These are phyloP conservation scores for Crepidotus variabilis DNA, from an alignment of 768 basidiomycete species.

Conservation along the genomic window DNA sequence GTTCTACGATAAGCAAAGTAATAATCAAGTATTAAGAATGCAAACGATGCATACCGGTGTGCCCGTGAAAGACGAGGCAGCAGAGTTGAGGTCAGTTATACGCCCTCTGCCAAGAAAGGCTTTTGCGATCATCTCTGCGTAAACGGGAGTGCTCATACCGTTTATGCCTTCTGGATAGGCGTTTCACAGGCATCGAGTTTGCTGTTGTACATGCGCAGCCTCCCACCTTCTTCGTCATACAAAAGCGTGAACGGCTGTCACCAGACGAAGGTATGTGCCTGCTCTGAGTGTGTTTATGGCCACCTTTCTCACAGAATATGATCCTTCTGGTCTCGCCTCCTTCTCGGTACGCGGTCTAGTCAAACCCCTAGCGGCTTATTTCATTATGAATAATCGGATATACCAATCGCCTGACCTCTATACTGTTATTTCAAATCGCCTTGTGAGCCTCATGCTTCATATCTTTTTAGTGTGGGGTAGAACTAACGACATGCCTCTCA, in stretches of 20 bases:
- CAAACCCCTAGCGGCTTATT: conserved; percentile 76
- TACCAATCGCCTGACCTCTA: conserved; percentile 88
- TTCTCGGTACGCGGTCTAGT: conserved; percentile 37
- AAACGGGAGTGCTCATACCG: conserved; percentile 6
- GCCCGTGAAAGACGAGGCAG: conserved; percentile 73
- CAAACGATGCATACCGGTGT: conserved; percentile 86
- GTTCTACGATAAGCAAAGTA: conserved; percentile 94
- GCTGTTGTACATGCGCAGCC: conserved; percentile 77
- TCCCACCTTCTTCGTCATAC: conserved; percentile 83
- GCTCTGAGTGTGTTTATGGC: background rate
- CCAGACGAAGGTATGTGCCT: conserved; percentile 70
- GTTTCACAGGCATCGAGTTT: conserved; percentile 86
- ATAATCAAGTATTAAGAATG: conserved; percentile 90
- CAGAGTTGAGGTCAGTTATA: conserved; percentile 73
- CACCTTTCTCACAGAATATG: conserved; percentile 6
- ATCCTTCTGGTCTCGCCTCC: conserved; percentile 5
- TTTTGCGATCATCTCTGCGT: background rate
- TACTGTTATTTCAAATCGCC: conserved; percentile 76
- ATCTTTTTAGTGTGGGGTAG: conserved; percentile 5
- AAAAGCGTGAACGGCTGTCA: conserved; percentile 81
- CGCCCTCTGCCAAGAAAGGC: background rate
- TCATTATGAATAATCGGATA: conserved; percentile 84
- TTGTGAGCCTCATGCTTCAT: conserved; percentile 43
- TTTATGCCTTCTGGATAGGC: conserved; percentile 38
- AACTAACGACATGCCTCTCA: conserved; percentile 18